Conservation (phyloP, 1,284 basidiomycete genomes). For the Exsudoporus floridanus region DNA sequence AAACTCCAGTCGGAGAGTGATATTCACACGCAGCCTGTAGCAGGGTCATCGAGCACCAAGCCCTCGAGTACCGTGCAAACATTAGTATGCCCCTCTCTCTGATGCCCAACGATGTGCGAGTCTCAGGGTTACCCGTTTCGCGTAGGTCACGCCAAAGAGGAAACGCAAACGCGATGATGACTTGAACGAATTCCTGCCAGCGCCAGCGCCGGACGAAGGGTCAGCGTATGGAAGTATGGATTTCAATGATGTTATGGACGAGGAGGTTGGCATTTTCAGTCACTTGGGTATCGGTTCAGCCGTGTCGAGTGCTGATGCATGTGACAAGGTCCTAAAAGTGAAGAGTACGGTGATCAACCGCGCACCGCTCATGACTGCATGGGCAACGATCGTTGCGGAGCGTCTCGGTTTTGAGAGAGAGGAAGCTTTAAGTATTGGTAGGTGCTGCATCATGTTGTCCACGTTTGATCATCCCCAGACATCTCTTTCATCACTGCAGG, state of each 20-base stretch:
- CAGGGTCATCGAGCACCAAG: constrained; percentile 12
- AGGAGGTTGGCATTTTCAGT: constrained; percentile 49
- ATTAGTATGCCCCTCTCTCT: constrained; percentile 24
- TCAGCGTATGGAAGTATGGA: constrained; percentile 55
- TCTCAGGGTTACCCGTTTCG: not conserved
- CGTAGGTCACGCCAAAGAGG: constrained; percentile 46
- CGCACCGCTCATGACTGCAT: constrained; percentile 92
- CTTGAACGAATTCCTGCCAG: constrained; percentile 61
- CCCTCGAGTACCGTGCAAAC: constrained; percentile 17
- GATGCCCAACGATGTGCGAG: constrained; percentile 12
- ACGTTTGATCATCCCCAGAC: constrained; percentile 7
- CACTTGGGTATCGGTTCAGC: not conserved
- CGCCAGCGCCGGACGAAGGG: constrained; percentile 48
- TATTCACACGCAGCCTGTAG: not conserved
- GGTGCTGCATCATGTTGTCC: constrained; percentile 12
- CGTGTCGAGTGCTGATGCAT: not conserved
- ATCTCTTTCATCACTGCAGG: constrained; percentile 45
- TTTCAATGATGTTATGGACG: constrained; percentile 71
- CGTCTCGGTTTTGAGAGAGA: constrained; percentile 80
- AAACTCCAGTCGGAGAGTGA: constrained; percentile 3
- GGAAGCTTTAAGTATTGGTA: constrained; percentile 89
- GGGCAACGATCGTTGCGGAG: constrained; percentile 86
- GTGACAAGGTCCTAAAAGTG: constrained; percentile 51
- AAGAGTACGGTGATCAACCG: constrained; percentile 80
- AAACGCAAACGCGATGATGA: constrained; percentile 56